phyloP scores from a whole-genome alignment of 192 early-diverging fungal species.

The Backusella westeae region DNA sequence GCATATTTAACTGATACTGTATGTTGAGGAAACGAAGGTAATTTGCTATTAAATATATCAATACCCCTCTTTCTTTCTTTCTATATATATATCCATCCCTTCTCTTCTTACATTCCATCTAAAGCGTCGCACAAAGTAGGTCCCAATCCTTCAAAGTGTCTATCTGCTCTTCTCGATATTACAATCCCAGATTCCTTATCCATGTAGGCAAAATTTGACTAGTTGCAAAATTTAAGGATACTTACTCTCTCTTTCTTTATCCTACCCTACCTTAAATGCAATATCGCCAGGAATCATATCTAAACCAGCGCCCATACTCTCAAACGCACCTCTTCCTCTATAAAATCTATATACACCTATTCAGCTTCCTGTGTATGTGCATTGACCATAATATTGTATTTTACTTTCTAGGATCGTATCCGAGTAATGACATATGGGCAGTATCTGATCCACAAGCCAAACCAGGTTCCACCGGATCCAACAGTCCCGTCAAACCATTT shows the following conservation, averaged over 20 bases:
- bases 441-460: slow-evolving; percentile 39
- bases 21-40: slow-evolving; percentile 37
- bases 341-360: slow-evolving; percentile 17
- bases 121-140: slow-evolving; percentile 30
- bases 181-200: slow-evolving; percentile 28
- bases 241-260: background rate
- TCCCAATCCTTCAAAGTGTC: slow-evolving; percentile 34
- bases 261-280: slow-evolving; percentile 28
- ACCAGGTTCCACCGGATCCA: slow-evolving; percentile 38
- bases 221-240: background rate
- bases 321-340: slow-evolving; percentile 37
- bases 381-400: background rate
- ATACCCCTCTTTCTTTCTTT: background rate
- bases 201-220: slow-evolving; percentile 36
- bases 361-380: background rate
- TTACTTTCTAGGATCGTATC: slow-evolving; percentile 35
- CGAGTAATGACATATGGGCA: slow-evolving; percentile 34
- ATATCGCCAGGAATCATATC: slow-evolving; percentile 38
- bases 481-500: slow-evolving; percentile 28
- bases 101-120: slow-evolving; percentile 25
- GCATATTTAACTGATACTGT: slow-evolving; percentile 34
- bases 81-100: background rate
- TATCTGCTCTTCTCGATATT: slow-evolving; percentile 28
- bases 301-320: slow-evolving; percentile 36
- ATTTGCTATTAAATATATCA: slow-evolving; percentile 13